Evolutionary conservation across 2,329 filamentous ascomycete genomes (phyloP), one percentile per base, ranked within the genome.

Genomic region (Botrytis fragariae): DNA sequence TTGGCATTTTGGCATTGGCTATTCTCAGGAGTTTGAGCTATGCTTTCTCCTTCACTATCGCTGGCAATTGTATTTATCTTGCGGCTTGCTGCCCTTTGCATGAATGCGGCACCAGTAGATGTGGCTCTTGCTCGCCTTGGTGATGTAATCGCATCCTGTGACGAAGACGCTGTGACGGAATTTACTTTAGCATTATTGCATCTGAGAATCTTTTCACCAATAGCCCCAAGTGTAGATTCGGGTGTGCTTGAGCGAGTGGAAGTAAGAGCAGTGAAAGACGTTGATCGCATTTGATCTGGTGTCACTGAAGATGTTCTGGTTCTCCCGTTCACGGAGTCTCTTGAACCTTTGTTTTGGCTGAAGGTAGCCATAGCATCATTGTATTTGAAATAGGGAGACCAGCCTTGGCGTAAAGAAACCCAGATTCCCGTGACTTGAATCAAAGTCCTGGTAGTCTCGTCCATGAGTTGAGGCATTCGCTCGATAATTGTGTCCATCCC

Each of bases 391-490:
- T 82, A 82, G 32, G 82, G 80, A 16, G 80, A 82, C 80, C 83
- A 85, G 14, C 85, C 85, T 73, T 84, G 81, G 16, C 84, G 83
- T 32, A 88, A 80, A 7, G 84, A 82, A 12, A 88, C 83, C 86
- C 86, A 88, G 62, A 87, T 80, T 4, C 85, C 85, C 4, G 86
- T 87, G 37, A 87, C 82, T 18, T 85, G 81, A 76, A 88, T 87
- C n/a, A 88, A 82, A 22, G 77, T 80, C 75, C 84, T 85, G 73
- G 86, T 82, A 45, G 82, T 81, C 48, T 84, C 82, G 74, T 87
- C 84, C 16, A 87, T 79, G 60, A 76, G 71, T 39, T 81, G 80
- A 2, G 81, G 83, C 10, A 78, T 81, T 37, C 83, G 81, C 57
- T 83, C 79, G 60, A 37, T 75, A 45, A 54, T 77, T 75, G 54